Evolutionary conservation across 257 asterid genomes (phyloP).

Genomic region (Solanum pennellii): DNA sequence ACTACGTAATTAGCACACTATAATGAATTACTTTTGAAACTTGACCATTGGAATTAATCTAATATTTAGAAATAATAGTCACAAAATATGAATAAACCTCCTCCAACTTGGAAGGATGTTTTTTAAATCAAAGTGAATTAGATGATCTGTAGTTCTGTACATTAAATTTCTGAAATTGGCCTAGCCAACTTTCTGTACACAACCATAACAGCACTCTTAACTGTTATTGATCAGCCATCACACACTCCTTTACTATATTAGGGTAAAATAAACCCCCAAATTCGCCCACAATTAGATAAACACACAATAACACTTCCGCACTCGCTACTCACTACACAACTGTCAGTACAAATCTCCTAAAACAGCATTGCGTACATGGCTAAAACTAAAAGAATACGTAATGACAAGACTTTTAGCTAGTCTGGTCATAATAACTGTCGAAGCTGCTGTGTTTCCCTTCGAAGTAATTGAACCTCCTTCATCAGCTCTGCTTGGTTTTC

Average conservation of each 20-base stretch:
- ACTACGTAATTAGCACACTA: neutral
- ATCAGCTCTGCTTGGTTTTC: conserved; percentile 77
- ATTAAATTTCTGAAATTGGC: neutral
- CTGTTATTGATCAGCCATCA: neutral
- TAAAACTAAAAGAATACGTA: neutral
- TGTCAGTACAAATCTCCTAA: neutral
- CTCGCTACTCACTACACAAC: neutral
- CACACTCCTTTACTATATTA: neutral
- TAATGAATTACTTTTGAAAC: neutral
- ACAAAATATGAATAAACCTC: neutral
- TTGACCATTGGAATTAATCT: neutral
- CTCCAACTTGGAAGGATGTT: neutral
- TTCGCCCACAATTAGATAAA: neutral
- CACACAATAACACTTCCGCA: neutral
- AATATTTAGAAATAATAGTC: neutral
- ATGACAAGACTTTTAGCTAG: neutral
- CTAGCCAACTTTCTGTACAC: neutral
- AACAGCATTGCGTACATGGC: neutral
- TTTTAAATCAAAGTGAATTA: neutral
- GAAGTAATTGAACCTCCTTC: conserved; percentile 64
- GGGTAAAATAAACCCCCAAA: neutral
- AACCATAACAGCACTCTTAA: neutral
- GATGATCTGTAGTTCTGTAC: neutral
- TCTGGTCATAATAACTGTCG: conserved; percentile 44
- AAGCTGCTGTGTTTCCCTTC: conserved; percentile 76